phyloP scores from a whole-genome alignment of 768 basidiomycete genomes.

The Tylopilus rubrobrunneus region DNA sequence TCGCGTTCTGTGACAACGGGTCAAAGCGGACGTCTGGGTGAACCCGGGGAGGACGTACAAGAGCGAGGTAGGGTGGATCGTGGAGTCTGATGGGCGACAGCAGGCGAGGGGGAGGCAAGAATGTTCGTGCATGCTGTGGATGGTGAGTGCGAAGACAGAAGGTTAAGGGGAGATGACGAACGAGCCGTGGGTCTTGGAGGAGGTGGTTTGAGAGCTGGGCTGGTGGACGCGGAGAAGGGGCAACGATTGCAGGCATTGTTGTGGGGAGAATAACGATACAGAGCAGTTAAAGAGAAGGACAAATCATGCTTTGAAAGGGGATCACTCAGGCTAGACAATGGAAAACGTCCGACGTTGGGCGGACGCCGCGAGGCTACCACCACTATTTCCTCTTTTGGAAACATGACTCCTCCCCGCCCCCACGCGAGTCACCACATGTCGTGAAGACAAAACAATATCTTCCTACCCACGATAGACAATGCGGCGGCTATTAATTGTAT shows the following conservation, averaged over 20 bases:
- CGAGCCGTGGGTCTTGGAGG: constrained; percentile 2
- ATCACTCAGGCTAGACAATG: constrained; percentile 15
- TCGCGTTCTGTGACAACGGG: constrained; percentile 31
- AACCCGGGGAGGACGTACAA: constrained; percentile 12
- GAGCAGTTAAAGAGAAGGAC: constrained; percentile 28
- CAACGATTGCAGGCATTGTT: constrained; percentile 41
- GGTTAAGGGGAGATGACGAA: constrained; percentile 4
- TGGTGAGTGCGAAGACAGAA: constrained; percentile 2
- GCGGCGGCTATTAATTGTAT: too few relatives aligned
- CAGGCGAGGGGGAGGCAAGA: constrained; percentile 32
- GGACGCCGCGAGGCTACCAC: constrained; percentile 22
- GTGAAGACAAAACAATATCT: neutral
- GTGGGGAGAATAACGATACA: constrained; percentile 32
- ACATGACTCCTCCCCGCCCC: constrained; percentile 16
- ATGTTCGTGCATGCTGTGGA: constrained; percentile 23
- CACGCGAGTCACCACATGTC: neutral
- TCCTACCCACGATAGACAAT: neutral
- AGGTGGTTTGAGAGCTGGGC: constrained; percentile 15
- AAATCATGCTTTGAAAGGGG: constrained; percentile 20
- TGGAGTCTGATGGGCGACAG: constrained; percentile 37
- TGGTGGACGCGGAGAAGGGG: constrained; percentile 36
- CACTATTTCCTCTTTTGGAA: constrained; percentile 23
- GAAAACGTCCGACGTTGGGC: constrained; percentile 2
- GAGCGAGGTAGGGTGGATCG: constrained; percentile 23
- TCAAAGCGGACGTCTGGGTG: constrained; percentile 2